These are phyloP conservation scores for Aspergillus aculeatus DNA, from an alignment of 2,329 filamentous ascomycete genomes.

Conservation along the genomic window DNA sequence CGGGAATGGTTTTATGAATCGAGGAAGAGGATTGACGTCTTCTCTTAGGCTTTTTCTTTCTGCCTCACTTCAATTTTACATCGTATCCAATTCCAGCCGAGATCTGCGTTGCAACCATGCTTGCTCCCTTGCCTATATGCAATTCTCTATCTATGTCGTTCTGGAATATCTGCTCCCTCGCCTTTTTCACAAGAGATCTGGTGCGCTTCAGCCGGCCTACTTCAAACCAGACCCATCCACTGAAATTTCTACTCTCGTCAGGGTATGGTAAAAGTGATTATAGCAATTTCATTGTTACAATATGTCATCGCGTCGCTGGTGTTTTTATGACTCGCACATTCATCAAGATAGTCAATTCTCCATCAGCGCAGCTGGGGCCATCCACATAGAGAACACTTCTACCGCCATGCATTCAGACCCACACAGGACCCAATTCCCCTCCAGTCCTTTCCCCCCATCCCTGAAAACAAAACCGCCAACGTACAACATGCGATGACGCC, in stretches of 20 bases:
- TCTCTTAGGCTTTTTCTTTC: constrained; percentile 2
- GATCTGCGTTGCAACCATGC: background rate
- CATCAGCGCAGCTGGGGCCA: background rate
- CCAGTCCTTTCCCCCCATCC: no score
- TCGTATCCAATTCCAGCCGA: background rate
- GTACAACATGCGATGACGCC: no score
- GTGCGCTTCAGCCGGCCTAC: background rate
- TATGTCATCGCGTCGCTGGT: background rate
- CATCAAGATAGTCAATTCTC: background rate
- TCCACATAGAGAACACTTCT: background rate
- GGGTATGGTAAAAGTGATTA: background rate
- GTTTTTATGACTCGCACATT: no score
- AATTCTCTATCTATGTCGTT: background rate
- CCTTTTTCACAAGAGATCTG: background rate
- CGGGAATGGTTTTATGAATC: constrained; percentile 22
- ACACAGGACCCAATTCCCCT: no score
- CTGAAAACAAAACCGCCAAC: no score
- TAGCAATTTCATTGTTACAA: background rate
- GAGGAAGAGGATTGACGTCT: constrained; percentile 14
- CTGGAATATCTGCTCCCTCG: background rate
- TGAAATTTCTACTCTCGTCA: background rate
- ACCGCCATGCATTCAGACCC: no score
- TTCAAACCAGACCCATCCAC: background rate
- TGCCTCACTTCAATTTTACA: constrained; percentile 3
- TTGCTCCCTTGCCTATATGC: background rate